Base-by-base conservation (phyloP, 2,329 filamentous ascomycete genomes). In the Nothophaeocryptopus gaeumannii region DNA sequence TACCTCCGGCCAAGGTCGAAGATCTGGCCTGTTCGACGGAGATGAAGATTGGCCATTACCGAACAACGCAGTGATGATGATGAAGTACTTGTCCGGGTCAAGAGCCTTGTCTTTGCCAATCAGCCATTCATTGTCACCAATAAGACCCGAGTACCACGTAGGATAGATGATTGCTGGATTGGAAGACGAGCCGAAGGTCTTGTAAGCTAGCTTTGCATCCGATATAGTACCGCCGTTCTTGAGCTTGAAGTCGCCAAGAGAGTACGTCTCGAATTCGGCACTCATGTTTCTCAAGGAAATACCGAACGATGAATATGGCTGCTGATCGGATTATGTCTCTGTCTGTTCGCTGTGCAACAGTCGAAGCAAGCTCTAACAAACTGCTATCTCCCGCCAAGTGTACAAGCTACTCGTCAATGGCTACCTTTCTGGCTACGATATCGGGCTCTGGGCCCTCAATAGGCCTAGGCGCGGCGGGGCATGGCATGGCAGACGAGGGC, bases 81-180 rank as follows among this genome's bases (percentile, higher is more conserved):
- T 86, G 68, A 80, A 86, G 69, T 84, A 86, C 39, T 81, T 76
- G 11, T 74, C 71, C 0, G 86, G 85, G 53, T 78, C 78, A 37
- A 91, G 73, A 0, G 83, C 78, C 64, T 82, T 87, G 58, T 81
- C 77, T 5, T 78, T 67, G 10, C 85, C 84, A 36, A 88, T 77
- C 9, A 91, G 78, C 87, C 87, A 90, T 64, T 86, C 76, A 53
- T 91, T 91, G 61, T 88, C 83, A 2, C 76, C 72, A 54, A 91
- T 87, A 2, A 77, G 58, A 51, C 83, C 83, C 13, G 81, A 84
- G 65, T 84, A 91, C 87, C 87, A 91, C 2, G 83, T 83, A 2
- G 87, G 88, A 62, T 91, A 91, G 53, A 91, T 78, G 50, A 91
- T 80, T 2, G 82, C 82, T 7, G 86, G 86, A 5, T 72, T 74